phyloP scores from a whole-genome alignment of 805 yeast species.

The Candida ascalaphidarum region DNA sequence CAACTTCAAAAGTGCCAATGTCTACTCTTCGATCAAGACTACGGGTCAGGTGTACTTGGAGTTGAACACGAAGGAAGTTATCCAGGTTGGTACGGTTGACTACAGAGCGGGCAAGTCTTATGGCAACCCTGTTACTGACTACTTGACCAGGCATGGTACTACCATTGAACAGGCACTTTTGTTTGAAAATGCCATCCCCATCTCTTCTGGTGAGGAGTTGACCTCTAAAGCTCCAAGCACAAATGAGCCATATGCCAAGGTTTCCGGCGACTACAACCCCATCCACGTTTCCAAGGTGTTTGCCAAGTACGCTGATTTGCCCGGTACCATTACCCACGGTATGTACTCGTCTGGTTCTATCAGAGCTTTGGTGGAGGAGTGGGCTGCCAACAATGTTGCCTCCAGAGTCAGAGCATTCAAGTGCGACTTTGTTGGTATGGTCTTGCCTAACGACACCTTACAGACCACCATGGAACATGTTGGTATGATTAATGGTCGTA shows the following conservation, averaged over 20 bases:
- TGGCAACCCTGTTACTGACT: constrained; percentile 97
- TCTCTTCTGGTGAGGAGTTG: constrained; percentile 56
- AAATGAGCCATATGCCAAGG: constrained; percentile 93
- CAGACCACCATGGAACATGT: constrained; percentile 85
- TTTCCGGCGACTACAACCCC: constrained; percentile 97
- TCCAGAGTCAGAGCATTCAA: constrained; percentile 91
- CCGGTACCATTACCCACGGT: constrained; percentile 98
- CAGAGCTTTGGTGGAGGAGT: constrained; percentile 90
- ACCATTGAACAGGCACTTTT: constrained; percentile 90
- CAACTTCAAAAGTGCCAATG: constrained; percentile 66
- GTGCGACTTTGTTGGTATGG: constrained; percentile 93
- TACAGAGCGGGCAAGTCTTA: constrained; percentile 89
- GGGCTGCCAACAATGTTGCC: constrained; percentile 97
- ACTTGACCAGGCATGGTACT: constrained; percentile 82
- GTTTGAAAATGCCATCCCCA: constrained; percentile 86
- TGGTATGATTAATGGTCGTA: constrained; percentile 99
- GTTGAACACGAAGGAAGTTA: constrained; percentile 83
- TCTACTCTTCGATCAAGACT: constrained; percentile 75
- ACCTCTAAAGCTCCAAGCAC: constrained; percentile 84
- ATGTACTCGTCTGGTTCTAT: constrained; percentile 97
- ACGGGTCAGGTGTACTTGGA: constrained; percentile 81
- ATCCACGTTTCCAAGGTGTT: constrained; percentile 95
- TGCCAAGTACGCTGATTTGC: constrained; percentile 85
- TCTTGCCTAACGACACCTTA: constrained; percentile 86
- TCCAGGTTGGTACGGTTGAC: constrained; percentile 73